These are phyloP conservation scores for Diddensiella transvaalensis DNA, from an alignment of 805 yeast species.

Conservation along the genomic window DNA sequence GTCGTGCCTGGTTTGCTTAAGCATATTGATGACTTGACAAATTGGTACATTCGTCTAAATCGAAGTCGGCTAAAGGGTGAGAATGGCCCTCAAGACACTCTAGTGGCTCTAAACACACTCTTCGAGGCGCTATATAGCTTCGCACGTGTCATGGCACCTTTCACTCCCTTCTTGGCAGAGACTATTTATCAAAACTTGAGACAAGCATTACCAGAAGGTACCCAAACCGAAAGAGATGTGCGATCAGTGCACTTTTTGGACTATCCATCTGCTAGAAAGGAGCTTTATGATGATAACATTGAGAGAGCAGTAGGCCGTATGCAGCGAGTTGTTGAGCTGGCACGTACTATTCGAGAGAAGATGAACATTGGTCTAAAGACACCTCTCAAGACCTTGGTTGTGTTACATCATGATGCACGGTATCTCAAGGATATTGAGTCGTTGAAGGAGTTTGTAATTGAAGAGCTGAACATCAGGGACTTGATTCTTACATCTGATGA, in stretches of 20 bases:
- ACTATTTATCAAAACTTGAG: slow-evolving; percentile 76
- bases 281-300: slow-evolving; percentile 64
- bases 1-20: slow-evolving; percentile 90
- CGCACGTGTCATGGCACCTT: slow-evolving; percentile 97
- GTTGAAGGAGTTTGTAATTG: slow-evolving; percentile 73
- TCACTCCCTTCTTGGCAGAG: slow-evolving; percentile 95
- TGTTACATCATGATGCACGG: slow-evolving; percentile 70
- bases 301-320: slow-evolving; percentile 89
- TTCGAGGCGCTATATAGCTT: slow-evolving; percentile 86
- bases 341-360: slow-evolving; percentile 96
- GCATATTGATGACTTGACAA: slow-evolving; percentile 91
- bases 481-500: slow-evolving; percentile 86
- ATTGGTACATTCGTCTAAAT: slow-evolving; percentile 98
- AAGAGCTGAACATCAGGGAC: slow-evolving; percentile 91
- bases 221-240: slow-evolving; percentile 49
- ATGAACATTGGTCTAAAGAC: slow-evolving; percentile 89
- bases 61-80: slow-evolving; percentile 98
- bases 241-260: slow-evolving; percentile 91
- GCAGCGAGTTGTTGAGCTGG: slow-evolving; percentile 96
- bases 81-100: slow-evolving; percentile 78
- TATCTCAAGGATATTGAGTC: slow-evolving; percentile 77
- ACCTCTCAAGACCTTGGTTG: slow-evolving; percentile 84
- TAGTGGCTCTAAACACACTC: slow-evolving; percentile 83
- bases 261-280: slow-evolving; percentile 82
- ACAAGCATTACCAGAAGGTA: slow-evolving; percentile 42